Evolutionary conservation across 2,329 filamentous ascomycete species (phyloP).

Genomic region (Pyrenochaeta sp.): DNA sequence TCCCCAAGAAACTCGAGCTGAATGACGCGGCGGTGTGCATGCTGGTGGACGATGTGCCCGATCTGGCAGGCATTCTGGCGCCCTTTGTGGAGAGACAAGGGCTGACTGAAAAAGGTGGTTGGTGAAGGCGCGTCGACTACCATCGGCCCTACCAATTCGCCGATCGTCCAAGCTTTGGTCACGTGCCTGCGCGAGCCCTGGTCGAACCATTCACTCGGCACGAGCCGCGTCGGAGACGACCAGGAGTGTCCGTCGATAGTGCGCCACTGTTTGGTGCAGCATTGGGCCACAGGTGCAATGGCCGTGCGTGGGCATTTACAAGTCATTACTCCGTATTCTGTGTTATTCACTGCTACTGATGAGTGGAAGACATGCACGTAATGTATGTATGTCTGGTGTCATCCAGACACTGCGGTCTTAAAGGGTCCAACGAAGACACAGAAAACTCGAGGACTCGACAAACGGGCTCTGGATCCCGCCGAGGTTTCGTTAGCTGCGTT

Average conservation of each 20-base stretch:
- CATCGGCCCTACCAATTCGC: slow-evolving; percentile 13
- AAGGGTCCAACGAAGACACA: too few species aligned
- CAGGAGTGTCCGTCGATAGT: neutral
- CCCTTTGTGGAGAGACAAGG: slow-evolving; percentile 7
- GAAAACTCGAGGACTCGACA: too few species aligned
- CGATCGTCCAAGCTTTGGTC: slow-evolving; percentile 13
- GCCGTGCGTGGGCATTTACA: too few species aligned
- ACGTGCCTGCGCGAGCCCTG: slow-evolving; percentile 23
- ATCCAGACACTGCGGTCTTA: too few species aligned
- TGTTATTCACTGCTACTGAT: neutral
- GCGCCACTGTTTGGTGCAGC: too few species aligned
- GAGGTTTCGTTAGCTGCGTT: too few species aligned
- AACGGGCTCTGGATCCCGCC: too few species aligned
- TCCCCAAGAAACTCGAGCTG: slow-evolving; percentile 39
- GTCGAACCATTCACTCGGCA: slow-evolving; percentile 8
- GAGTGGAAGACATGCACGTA: too few species aligned
- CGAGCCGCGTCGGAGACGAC: neutral
- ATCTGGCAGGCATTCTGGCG: slow-evolving; percentile 38
- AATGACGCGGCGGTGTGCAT: slow-evolving; percentile 45
- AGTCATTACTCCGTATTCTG: too few species aligned
- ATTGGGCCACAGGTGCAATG: too few species aligned
- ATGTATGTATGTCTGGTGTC: too few species aligned
- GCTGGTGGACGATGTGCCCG: slow-evolving; percentile 42
- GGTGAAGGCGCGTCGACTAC: slow-evolving; percentile 22
- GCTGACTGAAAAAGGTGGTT: slow-evolving; percentile 30